Conservation (phyloP, 768 basidiomycete species). For the Xerocomus potaroensis region DNA sequence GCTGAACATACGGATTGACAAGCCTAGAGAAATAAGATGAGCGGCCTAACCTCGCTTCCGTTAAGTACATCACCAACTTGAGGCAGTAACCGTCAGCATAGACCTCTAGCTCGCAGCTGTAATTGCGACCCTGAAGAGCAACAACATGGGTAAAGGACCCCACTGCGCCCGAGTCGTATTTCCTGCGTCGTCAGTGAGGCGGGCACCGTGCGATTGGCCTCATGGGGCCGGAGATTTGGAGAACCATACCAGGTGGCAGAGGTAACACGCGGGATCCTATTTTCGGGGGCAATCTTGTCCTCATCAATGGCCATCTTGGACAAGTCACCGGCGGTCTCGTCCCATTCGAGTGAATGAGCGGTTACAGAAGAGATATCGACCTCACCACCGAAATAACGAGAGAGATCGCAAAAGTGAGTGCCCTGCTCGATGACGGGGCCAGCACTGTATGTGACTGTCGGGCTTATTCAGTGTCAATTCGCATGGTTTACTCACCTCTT, state of each 20-base stretch:
- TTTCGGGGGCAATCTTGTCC: constrained; percentile 73
- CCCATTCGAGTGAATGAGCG: constrained; percentile 90
- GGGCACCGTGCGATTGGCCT: constrained; percentile 10
- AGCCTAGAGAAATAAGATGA: constrained; percentile 44
- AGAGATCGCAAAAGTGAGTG: constrained; percentile 96
- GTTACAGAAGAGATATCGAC: constrained; percentile 77
- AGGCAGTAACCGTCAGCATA: constrained; percentile 90
- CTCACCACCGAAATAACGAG: constrained; percentile 95
- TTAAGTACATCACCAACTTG: constrained; percentile 49
- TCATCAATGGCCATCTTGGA: constrained; percentile 84
- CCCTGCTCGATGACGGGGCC: constrained; percentile 89
- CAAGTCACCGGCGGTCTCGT: constrained; percentile 83
- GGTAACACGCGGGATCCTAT: constrained; percentile 92
- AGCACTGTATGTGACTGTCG: constrained; percentile 36
- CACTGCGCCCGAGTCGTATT: constrained; percentile 93
- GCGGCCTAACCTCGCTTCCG: constrained; percentile 6
- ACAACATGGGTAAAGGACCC: constrained; percentile 89
- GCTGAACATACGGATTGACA: constrained; percentile 91
- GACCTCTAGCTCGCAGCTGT: constrained; percentile 92
- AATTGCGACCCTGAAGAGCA: constrained; percentile 87
- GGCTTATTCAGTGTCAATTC: neutral
- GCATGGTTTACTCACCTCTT: constrained; percentile 57
- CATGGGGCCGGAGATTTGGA: constrained; percentile 19
- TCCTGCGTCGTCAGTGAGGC: constrained; percentile 46
- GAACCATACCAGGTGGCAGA: constrained; percentile 75